Conservation (phyloP, 176 grass and related monocot species). For the Areca catechu region DNA sequence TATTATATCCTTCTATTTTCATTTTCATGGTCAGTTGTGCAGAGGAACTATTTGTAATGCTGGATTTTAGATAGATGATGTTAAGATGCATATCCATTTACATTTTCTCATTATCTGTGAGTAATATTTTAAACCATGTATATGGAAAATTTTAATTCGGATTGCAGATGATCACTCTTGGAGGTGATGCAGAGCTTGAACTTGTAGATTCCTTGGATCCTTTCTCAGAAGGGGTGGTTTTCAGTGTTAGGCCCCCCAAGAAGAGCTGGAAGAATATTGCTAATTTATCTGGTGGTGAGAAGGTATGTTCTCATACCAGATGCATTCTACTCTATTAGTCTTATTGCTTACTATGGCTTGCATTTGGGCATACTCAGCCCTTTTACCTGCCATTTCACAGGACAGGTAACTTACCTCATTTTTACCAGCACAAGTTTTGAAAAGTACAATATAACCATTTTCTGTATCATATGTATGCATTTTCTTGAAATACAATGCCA, state of each 20-base stretch:
- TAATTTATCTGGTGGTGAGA: constrained; percentile 91
- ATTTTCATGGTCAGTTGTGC: not conserved
- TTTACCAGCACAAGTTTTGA: too few species aligned
- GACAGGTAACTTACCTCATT: too few species aligned
- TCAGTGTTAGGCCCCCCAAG: constrained; percentile 93
- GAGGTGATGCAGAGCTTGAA: constrained; percentile 96
- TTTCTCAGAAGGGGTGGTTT: constrained; percentile 99
- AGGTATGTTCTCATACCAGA: constrained; percentile 34
- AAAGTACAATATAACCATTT: too few species aligned
- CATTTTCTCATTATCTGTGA: too few species aligned
- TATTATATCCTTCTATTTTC: not conserved
- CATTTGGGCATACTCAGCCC: too few species aligned
- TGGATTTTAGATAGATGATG: too few species aligned
- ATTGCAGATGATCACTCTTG: constrained; percentile 95
- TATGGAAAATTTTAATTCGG: not conserved
- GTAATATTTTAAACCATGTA: too few species aligned
- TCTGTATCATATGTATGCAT: too few species aligned
- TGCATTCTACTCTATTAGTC: not conserved
- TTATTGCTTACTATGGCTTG: not conserved
- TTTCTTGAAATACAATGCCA: too few species aligned
- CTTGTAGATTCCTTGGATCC: constrained; percentile 95
- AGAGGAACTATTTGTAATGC: not conserved
- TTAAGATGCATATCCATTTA: too few species aligned
- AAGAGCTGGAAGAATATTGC: constrained; percentile 99
- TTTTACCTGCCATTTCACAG: too few species aligned